A percentile compares a stretch with the other conserved stretches of the same genome.
These are phyloP conservation scores for Talaromyces albobiverticillius DNA, from an alignment of 2,329 filamentous ascomycete genomes.

Conservation along the genomic window DNA sequence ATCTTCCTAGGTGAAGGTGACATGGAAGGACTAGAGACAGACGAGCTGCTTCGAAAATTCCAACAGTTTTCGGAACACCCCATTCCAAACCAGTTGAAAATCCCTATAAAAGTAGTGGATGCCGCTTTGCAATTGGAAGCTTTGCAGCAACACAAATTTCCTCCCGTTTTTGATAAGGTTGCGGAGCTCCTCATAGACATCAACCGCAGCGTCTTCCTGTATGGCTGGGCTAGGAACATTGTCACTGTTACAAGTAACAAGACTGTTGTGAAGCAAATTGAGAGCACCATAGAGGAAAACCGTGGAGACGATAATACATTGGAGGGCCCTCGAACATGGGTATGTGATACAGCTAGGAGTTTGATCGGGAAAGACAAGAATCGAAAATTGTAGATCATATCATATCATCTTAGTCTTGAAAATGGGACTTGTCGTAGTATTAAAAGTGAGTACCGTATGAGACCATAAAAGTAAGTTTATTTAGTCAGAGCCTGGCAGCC, in stretches of 20 bases:
- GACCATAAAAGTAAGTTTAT: slow-evolving; percentile 16
- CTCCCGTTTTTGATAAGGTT: slow-evolving; percentile 43
- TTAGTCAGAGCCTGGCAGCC: slow-evolving; percentile 56
- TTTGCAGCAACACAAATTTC: slow-evolving; percentile 40
- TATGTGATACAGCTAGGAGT: slow-evolving; percentile 63
- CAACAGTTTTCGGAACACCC: slow-evolving; percentile 52
- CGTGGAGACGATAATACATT: slow-evolving; percentile 48
- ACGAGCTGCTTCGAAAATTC: slow-evolving; percentile 34
- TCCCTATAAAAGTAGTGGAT: slow-evolving; percentile 60
- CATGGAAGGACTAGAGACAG: slow-evolving; percentile 29
- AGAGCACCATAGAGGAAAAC: slow-evolving; percentile 55
- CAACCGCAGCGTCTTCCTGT: slow-evolving; percentile 68
- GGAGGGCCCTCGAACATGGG: slow-evolving; percentile 61
- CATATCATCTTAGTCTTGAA: too few relatives aligned
- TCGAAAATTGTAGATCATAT: slow-evolving; percentile 28
- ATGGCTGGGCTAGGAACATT: slow-evolving; percentile 62
- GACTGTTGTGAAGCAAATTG: slow-evolving; percentile 64
- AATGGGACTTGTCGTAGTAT: too few relatives aligned
- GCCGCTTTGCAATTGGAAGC: slow-evolving; percentile 42
- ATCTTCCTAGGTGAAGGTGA: slow-evolving; percentile 55
- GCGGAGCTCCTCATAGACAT: slow-evolving; percentile 54
- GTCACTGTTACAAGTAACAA: slow-evolving; percentile 72
- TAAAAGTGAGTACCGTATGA: too few relatives aligned
- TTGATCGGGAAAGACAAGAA: slow-evolving; percentile 65
- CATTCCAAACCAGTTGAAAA: slow-evolving; percentile 52